Evolutionary conservation across 345 rosid species (phyloP).

Genomic region (Gossypium sturtianum): DNA sequence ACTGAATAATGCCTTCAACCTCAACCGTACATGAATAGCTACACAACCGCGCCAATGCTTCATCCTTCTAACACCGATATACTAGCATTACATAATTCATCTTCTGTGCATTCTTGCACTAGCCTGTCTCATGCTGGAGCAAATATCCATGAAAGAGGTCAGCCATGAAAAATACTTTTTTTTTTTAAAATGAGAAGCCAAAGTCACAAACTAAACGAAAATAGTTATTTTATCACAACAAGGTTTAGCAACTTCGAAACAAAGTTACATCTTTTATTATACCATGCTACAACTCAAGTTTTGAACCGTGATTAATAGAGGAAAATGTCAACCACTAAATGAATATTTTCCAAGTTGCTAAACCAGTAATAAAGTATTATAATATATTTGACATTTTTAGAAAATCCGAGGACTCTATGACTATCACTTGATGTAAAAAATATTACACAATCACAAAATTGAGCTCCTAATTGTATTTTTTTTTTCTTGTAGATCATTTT

Average conservation of each 20-base stretch:
- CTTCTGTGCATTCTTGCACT: constrained; percentile 94
- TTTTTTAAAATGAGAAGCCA: neutral
- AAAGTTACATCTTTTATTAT: neutral
- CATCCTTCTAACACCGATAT: constrained; percentile 50
- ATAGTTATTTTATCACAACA: neutral
- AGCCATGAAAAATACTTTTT: neutral
- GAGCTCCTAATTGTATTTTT: too few species aligned
- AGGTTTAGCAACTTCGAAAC: neutral
- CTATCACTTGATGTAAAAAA: too few species aligned
- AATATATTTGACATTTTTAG: too few species aligned
- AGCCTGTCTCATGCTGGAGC: constrained; percentile 72
- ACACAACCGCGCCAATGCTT: constrained; percentile 30
- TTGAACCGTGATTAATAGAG: neutral
- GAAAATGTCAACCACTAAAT: neutral
- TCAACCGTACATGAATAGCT: constrained; percentile 60
- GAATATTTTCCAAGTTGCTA: neutral
- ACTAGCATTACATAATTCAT: constrained; percentile 81
- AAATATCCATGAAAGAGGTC: constrained; percentile 14
- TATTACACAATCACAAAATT: too few species aligned
- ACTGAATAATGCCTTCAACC: constrained; percentile 64
- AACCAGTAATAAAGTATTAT: too few species aligned
- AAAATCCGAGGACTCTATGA: too few species aligned
- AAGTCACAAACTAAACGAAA: neutral
- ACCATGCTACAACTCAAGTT: neutral
- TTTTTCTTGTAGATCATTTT: too few species aligned